These are phyloP conservation scores for Pterula multifida DNA, from an alignment of 1,284 basidiomycete genomes.

Conservation along the genomic window DNA sequence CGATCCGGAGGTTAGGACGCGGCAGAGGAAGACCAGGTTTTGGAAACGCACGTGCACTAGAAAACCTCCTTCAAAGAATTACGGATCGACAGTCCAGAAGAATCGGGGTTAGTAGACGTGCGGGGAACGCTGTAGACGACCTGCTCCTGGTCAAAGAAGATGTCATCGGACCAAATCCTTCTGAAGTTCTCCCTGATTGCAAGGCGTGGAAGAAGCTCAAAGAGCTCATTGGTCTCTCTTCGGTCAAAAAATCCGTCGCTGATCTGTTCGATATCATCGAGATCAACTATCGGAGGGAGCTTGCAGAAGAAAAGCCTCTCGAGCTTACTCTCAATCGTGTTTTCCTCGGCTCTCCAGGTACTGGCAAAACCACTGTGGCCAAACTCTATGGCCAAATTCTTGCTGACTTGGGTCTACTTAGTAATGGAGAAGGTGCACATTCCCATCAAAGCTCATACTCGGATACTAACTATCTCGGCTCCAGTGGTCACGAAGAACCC, in stretches of 20 bases:
- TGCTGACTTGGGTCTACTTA: slow-evolving; percentile 44
- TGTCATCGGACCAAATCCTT: slow-evolving; percentile 52
- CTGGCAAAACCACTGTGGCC: slow-evolving; percentile 58
- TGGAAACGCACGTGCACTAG: slow-evolving; percentile 51
- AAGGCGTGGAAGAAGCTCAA: slow-evolving; percentile 41
- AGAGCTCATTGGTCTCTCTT: slow-evolving; percentile 35
- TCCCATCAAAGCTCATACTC: background rate
- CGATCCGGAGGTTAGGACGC: slow-evolving; percentile 40
- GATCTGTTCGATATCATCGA: slow-evolving; percentile 33
- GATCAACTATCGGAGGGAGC: slow-evolving; percentile 46
- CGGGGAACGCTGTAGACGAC: slow-evolving; percentile 31
- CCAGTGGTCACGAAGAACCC: slow-evolving; percentile 56
- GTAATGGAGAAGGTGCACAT: slow-evolving; percentile 50
- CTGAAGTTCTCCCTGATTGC: slow-evolving; percentile 31
- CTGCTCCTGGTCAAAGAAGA: slow-evolving; percentile 39
- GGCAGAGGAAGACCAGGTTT: slow-evolving; percentile 44
- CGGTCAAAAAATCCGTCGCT: slow-evolving; percentile 43
- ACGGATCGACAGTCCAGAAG: slow-evolving; percentile 39
- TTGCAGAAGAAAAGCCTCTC: slow-evolving; percentile 39
- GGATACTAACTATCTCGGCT: background rate
- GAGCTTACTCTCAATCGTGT: slow-evolving; percentile 47
- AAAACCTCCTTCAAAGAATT: slow-evolving; percentile 34
- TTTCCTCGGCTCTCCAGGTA: slow-evolving; percentile 53
- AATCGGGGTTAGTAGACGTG: slow-evolving; percentile 25
- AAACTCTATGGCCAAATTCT: slow-evolving; percentile 51